phyloP scores from a whole-genome alignment of 306 rosid genomes.

The Senna siamea region DNA sequence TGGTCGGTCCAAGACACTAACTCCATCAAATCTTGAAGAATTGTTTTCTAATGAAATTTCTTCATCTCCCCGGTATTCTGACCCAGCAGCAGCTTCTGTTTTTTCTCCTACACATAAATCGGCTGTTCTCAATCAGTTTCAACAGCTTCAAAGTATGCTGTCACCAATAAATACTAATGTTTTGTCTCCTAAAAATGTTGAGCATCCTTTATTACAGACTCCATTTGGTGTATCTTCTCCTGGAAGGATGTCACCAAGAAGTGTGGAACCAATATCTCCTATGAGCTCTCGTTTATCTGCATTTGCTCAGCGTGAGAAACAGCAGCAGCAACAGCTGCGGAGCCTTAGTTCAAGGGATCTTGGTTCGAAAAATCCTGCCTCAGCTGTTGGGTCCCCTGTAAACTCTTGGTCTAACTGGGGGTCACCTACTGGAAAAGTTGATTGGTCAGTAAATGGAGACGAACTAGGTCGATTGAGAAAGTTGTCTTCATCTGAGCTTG shows the following conservation, averaged over 20 bases:
- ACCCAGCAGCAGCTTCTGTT: conserved; percentile 58
- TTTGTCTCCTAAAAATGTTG: conserved; percentile 68
- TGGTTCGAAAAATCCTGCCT: conserved; percentile 54
- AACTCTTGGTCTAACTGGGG: conserved; percentile 84
- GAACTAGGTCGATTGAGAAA: conserved; percentile 50
- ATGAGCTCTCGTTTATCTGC: conserved; percentile 64
- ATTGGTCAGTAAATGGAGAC: conserved; percentile 71
- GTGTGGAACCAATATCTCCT: conserved; percentile 77
- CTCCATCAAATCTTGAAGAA: conserved; percentile 88
- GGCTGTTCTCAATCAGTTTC: conserved; percentile 75
- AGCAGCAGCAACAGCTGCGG: conserved; percentile 66
- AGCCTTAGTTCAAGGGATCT: conserved; percentile 79
- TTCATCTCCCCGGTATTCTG: conserved; percentile 77
- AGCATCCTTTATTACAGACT: conserved; percentile 67
- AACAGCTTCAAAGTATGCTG: conserved; percentile 73
- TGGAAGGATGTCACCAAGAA: conserved; percentile 91
- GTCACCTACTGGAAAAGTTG: conserved; percentile 69
- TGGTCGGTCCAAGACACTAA: conserved; percentile 67
- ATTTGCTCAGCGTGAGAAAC: conserved; percentile 70
- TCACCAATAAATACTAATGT: conserved; percentile 78
- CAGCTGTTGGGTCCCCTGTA: conserved; percentile 69
- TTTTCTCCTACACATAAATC: conserved; percentile 87
- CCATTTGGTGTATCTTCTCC: conserved; percentile 74
- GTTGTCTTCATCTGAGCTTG: conserved; percentile 63
- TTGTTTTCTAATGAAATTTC: conserved; percentile 76